Base-by-base conservation (phyloP, 768 basidiomycete species). In the Trametes coccinea region DNA sequence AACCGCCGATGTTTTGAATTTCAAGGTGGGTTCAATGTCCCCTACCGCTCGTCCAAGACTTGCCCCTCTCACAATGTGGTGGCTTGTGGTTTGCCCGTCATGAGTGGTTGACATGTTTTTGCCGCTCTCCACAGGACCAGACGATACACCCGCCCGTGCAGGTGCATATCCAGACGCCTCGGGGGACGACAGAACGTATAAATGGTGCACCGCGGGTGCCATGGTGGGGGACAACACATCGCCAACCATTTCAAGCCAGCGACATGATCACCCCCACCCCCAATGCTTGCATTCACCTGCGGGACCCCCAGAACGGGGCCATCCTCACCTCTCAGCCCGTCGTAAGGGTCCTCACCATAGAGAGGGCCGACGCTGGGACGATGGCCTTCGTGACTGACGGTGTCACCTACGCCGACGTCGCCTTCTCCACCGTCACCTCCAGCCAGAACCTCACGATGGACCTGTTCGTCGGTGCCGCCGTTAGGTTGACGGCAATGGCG, bases 401-500 rank as follows among this genome's bases (percentile, higher is more conserved):
- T 10, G 7, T 9, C 30, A 16, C 2, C 57, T 52, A 34, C 43
- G 29, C 49, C n/a, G 16, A 22, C 49, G n/a, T 59, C 43, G 49
- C 31, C 4, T 5, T 59, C 30, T 0, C 41, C 41, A n/a, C 8
- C 16, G 3, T 16, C n/a, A 37, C 44, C 17, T 48, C 40, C 41
- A 11, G 34, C 49, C 14, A 4, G 3, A 16, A 22, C 41, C 31
- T 6, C 30, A 16, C 41, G 14, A 14, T 43, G 41, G 30, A 33
- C 49, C n/a, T 59, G 49, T 43, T 45, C 41, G 41, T 22, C 41
- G 57, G 57, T n/a, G 16, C 57, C 30, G 49, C 49, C 41, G 31
- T 51, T 4, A n/a, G 8, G n/a, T n/a, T 59, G 29, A 44, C 7
- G 40, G 14, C 9, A 13, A 17, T 51, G 30, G 6, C 10, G 33